Conservation (phyloP, 2,329 filamentous ascomycete species). For the Diaporthe capsici region DNA sequence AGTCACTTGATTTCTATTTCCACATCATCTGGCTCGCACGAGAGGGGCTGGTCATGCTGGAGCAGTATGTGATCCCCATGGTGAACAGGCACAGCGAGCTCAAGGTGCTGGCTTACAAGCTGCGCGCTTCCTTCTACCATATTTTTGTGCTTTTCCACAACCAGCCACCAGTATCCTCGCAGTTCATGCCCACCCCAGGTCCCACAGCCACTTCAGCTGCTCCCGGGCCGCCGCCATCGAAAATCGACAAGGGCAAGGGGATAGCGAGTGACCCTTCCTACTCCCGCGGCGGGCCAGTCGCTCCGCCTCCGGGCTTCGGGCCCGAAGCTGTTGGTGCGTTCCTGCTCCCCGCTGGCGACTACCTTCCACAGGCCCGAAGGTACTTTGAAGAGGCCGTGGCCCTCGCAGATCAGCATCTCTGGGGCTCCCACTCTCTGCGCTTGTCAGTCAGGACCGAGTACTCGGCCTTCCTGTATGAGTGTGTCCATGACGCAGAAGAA, state of each 20-base stretch:
- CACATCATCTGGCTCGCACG: slow-evolving; percentile 97
- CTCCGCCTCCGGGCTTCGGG: slow-evolving; percentile 68
- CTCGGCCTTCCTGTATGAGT: slow-evolving; percentile 93
- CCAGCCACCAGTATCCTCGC: slow-evolving; percentile 80
- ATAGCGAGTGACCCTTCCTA: slow-evolving; percentile 55
- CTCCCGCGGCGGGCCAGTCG: slow-evolving; percentile 70
- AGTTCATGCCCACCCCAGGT: slow-evolving; percentile 67
- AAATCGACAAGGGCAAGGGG: slow-evolving; percentile 64
- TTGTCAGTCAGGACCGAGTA: slow-evolving; percentile 94
- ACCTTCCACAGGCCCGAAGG: slow-evolving; percentile 83
- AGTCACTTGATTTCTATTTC: slow-evolving; percentile 83
- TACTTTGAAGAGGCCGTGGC: slow-evolving; percentile 85
- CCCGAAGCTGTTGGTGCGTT: slow-evolving; percentile 74
- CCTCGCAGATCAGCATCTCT: slow-evolving; percentile 82
- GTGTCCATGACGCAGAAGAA: slow-evolving; percentile 83
- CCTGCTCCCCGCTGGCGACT: slow-evolving; percentile 83
- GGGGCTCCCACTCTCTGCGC: slow-evolving; percentile 90
- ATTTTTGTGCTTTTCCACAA: slow-evolving; percentile 98
- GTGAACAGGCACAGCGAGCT: slow-evolving; percentile 84
- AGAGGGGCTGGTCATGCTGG: slow-evolving; percentile 89
- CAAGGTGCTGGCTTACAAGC: slow-evolving; percentile 90
- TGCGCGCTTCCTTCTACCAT: slow-evolving; percentile 95
- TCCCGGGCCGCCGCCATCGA: slow-evolving; percentile 51
- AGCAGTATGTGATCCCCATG: slow-evolving; percentile 89
- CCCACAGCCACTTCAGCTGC: slow-evolving; percentile 52